phyloP scores from a whole-genome alignment of 1,284 basidiomycete genomes.

The Albatrellus sp. region DNA sequence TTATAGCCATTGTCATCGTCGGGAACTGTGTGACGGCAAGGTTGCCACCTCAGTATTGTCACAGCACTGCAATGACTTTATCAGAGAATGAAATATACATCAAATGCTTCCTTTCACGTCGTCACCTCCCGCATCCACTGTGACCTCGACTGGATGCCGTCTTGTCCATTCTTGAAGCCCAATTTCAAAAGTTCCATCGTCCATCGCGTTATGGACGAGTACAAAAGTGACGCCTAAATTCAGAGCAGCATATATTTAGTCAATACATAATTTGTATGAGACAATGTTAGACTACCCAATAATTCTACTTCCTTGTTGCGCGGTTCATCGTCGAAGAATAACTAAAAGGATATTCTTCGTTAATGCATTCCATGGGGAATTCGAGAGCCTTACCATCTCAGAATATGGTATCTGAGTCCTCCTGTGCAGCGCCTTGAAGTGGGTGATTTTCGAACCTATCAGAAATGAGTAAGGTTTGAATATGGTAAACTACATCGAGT shows the following conservation, averaged over 20 bases:
- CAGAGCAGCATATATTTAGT: slow-evolving; percentile 4
- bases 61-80: too few relatives aligned
- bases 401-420: slow-evolving; percentile 74
- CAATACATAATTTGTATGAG: slow-evolving; percentile 2
- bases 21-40: too few relatives aligned
- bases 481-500: slow-evolving; percentile 1
- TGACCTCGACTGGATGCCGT: slow-evolving; percentile 22
- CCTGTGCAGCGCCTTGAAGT: slow-evolving; percentile 68
- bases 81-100: not conserved
- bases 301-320: slow-evolving; percentile 69
- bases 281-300: slow-evolving; percentile 32
- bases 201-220: slow-evolving; percentile 39
- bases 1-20: too few relatives aligned
- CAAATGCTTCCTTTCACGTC: slow-evolving; percentile 3
- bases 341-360: slow-evolving; percentile 22
- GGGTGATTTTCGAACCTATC: slow-evolving; percentile 69
- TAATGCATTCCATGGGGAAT: slow-evolving; percentile 2
- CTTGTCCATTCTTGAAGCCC: slow-evolving; percentile 55
- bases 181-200: slow-evolving; percentile 40
- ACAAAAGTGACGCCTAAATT: slow-evolving; percentile 64
- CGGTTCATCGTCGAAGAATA: slow-evolving; percentile 78
- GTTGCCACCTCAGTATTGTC: too few relatives aligned
- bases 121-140: slow-evolving; percentile 15
- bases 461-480: not conserved
- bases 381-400: slow-evolving; percentile 53